A percentile compares a stretch with the other conserved stretches of the same genome.
These are phyloP conservation scores for Penicillium angulare DNA, from an alignment of 495 filamentous ascomycete genomes.

Conservation along the genomic window DNA sequence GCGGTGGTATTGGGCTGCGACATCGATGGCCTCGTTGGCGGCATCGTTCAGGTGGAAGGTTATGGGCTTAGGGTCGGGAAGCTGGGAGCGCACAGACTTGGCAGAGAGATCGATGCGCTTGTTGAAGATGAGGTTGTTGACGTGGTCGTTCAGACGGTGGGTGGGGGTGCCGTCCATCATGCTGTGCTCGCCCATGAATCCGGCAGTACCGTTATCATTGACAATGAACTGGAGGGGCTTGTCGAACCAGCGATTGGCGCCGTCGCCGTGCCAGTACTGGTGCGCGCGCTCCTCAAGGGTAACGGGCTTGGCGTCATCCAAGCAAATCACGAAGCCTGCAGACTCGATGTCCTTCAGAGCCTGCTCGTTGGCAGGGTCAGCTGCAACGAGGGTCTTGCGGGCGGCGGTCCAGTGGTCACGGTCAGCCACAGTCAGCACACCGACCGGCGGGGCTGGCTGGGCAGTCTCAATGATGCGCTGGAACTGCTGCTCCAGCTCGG, in stretches of 20 bases:
- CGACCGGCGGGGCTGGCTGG: slow-evolving; percentile 67
- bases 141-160: slow-evolving; percentile 90
- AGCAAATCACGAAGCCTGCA: slow-evolving; percentile 86
- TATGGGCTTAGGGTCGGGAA: slow-evolving; percentile 76
- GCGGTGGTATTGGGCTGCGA: slow-evolving; percentile 72
- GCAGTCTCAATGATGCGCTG: slow-evolving; percentile 77
- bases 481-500: slow-evolving; percentile 88
- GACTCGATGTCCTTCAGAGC: slow-evolving; percentile 83
- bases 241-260: slow-evolving; percentile 95
- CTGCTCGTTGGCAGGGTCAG: slow-evolving; percentile 71
- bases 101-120: slow-evolving; percentile 86
- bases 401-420: slow-evolving; percentile 90
- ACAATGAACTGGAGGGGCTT: slow-evolving; percentile 98
- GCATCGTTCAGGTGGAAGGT: slow-evolving; percentile 73
- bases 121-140: slow-evolving; percentile 84
- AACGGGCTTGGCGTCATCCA: slow-evolving; percentile 89
- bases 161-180: slow-evolving; percentile 99
- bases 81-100: slow-evolving; percentile 70
- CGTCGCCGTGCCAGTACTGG: slow-evolving; percentile 98
- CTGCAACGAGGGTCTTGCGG: slow-evolving; percentile 70
- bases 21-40: slow-evolving; percentile 70
- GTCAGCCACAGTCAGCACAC: slow-evolving; percentile 86
- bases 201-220: slow-evolving; percentile 96
- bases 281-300: slow-evolving; percentile 94
- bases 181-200: slow-evolving; percentile 97